Base-by-base conservation (phyloP, 2,329 filamentous ascomycete species). In the Ceratocystis cacaofunesta region DNA sequence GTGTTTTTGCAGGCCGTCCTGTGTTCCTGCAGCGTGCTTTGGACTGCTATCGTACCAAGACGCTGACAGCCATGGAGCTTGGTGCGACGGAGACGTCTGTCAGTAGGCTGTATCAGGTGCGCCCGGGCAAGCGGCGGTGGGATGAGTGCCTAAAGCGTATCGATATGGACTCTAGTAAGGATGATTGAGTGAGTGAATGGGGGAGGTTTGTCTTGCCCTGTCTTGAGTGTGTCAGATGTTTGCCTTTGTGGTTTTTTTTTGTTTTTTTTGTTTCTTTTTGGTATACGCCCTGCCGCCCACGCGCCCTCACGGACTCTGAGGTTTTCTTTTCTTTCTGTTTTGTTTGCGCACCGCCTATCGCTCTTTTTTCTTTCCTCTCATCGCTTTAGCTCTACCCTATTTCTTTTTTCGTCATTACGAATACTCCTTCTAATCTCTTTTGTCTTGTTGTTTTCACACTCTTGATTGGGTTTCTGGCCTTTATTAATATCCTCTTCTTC, bases 11-110 rank as follows among this genome's bases (percentile, higher is more conserved):
- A 1, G 89, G 88, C 12, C 83, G 90, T 70, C 90, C 87, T 50
- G 80, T 96, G 61, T 96, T 96, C 75, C 78, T 96, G 71, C 92
- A 96, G 75, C 86, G 90, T 79, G 92, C 92, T 71, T 91, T 97
- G 75, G 92, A 97, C 75, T 90, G 89, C 68, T 96, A 96, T 75
- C 88, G 92, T 70, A 92, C 90, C 74, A 96, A 95, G 79, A 94
- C 92, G 74, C 85, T 88, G 69, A 86, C 83, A 70, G 88, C 87
- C 65, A 92, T 95, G 77, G 83, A 95, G 71, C 85, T 83, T 25
- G 83, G 85, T 55, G 88, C 89, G 71, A 86, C 90, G 72, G 90
- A 95, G 68, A 82, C 82, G 65, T 80, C 82, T 22, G 84, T 89
- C 30, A 88, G 89, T 28, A 86, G 90, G 65, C 91, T 96, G 76